Evolutionary conservation across 1,139 yeast species (phyloP), one percentile per base, ranked within the genome.

Genomic region (Scheffersomyces cryptocercus): DNA sequence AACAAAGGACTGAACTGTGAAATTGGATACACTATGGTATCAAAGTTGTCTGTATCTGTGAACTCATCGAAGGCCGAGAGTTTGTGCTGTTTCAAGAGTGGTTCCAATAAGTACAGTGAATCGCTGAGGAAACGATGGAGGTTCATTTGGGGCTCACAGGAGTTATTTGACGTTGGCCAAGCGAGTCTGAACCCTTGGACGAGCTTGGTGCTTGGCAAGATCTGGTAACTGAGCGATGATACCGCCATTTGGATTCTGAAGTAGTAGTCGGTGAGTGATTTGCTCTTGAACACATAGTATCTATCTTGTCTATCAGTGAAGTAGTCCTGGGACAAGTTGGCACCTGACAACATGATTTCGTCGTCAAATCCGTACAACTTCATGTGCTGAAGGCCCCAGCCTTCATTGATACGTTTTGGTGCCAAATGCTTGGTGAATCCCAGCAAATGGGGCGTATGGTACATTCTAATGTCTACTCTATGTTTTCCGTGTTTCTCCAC

Each of bases 231-330:
- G 39, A 93, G 61, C 7, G 81, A 72, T 8, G 86, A 68, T 5
- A 93, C 73, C 0, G 93, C 81, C 20, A 71, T 64, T 48, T 88
- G 96, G 36, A 93, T 68, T 20, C 71, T 67, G 62, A 73, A 82
- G 65, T 88, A 91, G 64, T 90, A 91, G 53, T 88, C 82, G 0
- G 95, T 68, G 36, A 93, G 70, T 1, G 62, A 60, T 16, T 65
- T 59, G 42, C 82, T 77, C 40, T 75, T 75, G 65, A 93, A 88
- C 16, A 86, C 45, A 54, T 90, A 86, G 63, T 95, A 95, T 39
- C 99, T 73, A 64, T 93, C 99, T 62, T 93, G 99, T 53, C 99
- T 81, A 62, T 93, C 85, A n/a, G 96, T 87, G 64, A 95, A 93
- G 64, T 93, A 93, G 64, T 93, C 99, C 35, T 80, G 72, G 0